Conservation (phyloP, 345 rosid genomes). For the Melaleuca quinquenervia region DNA sequence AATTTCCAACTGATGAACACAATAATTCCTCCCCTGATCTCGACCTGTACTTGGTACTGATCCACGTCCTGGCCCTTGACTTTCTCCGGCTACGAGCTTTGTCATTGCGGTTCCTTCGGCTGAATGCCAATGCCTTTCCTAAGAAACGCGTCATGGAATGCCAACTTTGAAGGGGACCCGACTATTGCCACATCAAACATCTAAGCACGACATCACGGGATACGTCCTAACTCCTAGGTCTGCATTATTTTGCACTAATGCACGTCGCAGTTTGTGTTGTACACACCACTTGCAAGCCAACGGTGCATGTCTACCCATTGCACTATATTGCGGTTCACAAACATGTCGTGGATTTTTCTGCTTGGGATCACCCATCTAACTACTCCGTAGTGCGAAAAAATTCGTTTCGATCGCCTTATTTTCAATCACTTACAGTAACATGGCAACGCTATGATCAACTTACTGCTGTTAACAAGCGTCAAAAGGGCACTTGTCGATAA, state of each 20-base stretch:
- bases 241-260: not conserved
- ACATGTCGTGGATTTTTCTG: not conserved
- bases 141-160: not conserved
- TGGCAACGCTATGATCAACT: too few relatives aligned
- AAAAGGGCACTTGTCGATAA: not conserved
- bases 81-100: not conserved
- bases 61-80: not conserved
- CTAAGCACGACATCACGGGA: not conserved
- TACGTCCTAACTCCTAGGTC: not conserved
- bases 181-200: not conserved
- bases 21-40: not conserved
- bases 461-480: not conserved
- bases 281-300: not conserved
- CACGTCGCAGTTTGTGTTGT: not conserved
- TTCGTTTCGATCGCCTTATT: not conserved
- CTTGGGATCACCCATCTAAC: not conserved
- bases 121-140: not conserved
- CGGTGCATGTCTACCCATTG: not conserved
- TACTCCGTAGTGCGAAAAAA: not conserved
- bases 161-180: not conserved
- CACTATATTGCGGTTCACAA: not conserved
- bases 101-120: not conserved
- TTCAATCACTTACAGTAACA: not conserved
- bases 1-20: not conserved
- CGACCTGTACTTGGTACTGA: not conserved